These are phyloP conservation scores for Zygnema cylindricum DNA, from an alignment of 139 green algal genomes.

Conservation along the genomic window DNA sequence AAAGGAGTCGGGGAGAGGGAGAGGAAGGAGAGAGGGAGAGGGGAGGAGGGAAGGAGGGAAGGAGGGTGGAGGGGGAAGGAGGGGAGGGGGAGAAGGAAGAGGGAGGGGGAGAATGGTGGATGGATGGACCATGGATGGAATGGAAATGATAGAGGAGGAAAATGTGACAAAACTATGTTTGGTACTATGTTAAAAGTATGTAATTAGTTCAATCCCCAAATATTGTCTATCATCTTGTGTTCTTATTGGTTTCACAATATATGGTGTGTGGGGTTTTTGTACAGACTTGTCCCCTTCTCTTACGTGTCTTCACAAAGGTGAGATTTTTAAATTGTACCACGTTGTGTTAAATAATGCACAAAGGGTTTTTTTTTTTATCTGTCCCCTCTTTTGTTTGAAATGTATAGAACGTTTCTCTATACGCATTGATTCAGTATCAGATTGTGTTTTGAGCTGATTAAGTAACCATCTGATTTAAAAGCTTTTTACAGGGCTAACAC, in stretches of 20 bases:
- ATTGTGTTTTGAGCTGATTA: no score
- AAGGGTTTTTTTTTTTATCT: background rate
- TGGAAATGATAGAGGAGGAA: no score
- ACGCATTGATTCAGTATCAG: no score
- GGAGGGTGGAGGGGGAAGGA: no score
- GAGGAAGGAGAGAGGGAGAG: no score
- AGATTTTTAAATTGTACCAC: background rate
- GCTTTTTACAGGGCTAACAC: no score
- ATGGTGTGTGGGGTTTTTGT: background rate
- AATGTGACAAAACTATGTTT: no score
- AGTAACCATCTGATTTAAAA: no score
- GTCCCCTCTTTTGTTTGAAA: background rate
- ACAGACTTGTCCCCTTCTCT: slow-evolving; percentile 80
- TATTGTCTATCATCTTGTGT: background rate
- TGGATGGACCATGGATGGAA: no score
- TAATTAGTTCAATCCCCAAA: background rate
- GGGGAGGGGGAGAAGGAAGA: background rate
- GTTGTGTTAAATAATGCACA: background rate
- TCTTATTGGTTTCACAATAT: background rate
- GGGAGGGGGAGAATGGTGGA: background rate
- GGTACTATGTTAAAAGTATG: background rate
- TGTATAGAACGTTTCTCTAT: no score
- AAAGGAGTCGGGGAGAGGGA: no score
- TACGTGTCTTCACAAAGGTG: slow-evolving; percentile 80
- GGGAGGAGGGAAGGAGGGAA: no score